A percentile compares a stretch with the other conserved stretches of the same genome.
Evolutionary conservation across 768 basidiomycete species (phyloP).

Genomic region (Candolleomyces eurysporus): DNA sequence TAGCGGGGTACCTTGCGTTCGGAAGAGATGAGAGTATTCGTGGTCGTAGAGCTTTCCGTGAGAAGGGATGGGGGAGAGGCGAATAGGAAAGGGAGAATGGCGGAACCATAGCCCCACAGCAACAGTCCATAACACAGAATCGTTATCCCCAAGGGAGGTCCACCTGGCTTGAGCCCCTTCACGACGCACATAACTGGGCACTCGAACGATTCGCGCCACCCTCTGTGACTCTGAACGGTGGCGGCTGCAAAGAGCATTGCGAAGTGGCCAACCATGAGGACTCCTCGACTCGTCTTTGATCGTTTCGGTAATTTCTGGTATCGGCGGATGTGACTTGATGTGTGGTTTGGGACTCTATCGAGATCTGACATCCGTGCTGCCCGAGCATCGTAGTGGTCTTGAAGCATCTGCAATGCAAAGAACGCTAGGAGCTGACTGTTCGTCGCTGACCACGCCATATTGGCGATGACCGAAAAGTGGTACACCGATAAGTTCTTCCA

Average conservation of each 20-base stretch:
- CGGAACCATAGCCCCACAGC: slow-evolving; percentile 1
- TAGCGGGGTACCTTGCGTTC: no score
- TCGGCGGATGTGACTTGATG: neutral
- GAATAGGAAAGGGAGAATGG: neutral
- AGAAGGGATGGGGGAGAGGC: no score
- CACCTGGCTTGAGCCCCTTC: slow-evolving; percentile 1
- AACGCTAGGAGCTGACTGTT: slow-evolving; percentile 6
- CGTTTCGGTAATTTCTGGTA: neutral
- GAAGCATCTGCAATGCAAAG: neutral
- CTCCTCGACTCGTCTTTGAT: neutral
- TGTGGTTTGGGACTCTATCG: neutral
- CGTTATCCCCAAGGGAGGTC: neutral
- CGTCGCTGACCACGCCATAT: slow-evolving; percentile 2
- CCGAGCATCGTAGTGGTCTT: neutral
- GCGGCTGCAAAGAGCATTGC: neutral
- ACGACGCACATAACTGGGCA: slow-evolving; percentile 1
- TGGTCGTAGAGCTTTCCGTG: no score
- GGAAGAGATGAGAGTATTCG: no score
- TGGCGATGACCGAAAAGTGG: slow-evolving; percentile 4
- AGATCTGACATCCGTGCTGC: neutral
- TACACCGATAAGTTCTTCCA: slow-evolving; percentile 4
- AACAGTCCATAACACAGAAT: neutral
- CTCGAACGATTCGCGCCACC: neutral
- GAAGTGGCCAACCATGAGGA: slow-evolving; percentile 1
- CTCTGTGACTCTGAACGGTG: slow-evolving; percentile 1